phyloP scores from a whole-genome alignment of 2,329 filamentous ascomycete genomes.

The Trichoderma sp. region DNA sequence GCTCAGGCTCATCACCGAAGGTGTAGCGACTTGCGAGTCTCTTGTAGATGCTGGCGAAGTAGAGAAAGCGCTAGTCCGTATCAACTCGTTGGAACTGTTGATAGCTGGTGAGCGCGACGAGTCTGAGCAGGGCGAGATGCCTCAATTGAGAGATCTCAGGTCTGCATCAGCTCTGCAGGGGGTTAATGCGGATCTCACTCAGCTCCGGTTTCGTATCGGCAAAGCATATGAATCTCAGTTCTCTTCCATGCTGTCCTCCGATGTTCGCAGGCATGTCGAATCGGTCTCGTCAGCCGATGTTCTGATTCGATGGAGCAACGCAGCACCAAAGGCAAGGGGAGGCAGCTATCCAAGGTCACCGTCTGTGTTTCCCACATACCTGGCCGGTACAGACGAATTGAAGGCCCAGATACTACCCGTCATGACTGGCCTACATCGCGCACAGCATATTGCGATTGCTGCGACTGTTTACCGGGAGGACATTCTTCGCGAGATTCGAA shows the following conservation, averaged over 20 bases:
- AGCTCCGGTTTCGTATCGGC: slow-evolving; percentile 78
- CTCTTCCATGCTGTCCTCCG: slow-evolving; percentile 72
- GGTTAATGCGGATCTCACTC: slow-evolving; percentile 73
- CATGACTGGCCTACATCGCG: slow-evolving; percentile 77
- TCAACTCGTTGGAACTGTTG: slow-evolving; percentile 76
- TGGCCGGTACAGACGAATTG: slow-evolving; percentile 70
- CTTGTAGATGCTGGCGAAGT: slow-evolving; percentile 82
- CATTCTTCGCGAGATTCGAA: slow-evolving; percentile 82
- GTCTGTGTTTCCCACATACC: slow-evolving; percentile 75
- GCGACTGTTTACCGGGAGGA: slow-evolving; percentile 83
- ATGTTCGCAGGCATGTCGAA: slow-evolving; percentile 79
- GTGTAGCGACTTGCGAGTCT: slow-evolving; percentile 74
- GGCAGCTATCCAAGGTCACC: slow-evolving; percentile 67
- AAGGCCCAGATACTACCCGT: slow-evolving; percentile 69
- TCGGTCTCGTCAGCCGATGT: slow-evolving; percentile 71
- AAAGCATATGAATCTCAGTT: slow-evolving; percentile 84
- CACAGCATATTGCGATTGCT: slow-evolving; percentile 76
- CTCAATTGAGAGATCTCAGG: slow-evolving; percentile 67
- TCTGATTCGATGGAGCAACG: slow-evolving; percentile 79
- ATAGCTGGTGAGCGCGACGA: slow-evolving; percentile 69
- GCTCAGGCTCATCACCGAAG: slow-evolving; percentile 74
- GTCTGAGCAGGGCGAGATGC: slow-evolving; percentile 35
- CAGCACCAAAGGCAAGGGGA: slow-evolving; percentile 68
- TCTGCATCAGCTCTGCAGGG: slow-evolving; percentile 78
- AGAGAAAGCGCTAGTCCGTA: slow-evolving; percentile 74